Evolutionary conservation across 345 rosid genomes (phyloP).

Genomic region (Luvunga scandens): DNA sequence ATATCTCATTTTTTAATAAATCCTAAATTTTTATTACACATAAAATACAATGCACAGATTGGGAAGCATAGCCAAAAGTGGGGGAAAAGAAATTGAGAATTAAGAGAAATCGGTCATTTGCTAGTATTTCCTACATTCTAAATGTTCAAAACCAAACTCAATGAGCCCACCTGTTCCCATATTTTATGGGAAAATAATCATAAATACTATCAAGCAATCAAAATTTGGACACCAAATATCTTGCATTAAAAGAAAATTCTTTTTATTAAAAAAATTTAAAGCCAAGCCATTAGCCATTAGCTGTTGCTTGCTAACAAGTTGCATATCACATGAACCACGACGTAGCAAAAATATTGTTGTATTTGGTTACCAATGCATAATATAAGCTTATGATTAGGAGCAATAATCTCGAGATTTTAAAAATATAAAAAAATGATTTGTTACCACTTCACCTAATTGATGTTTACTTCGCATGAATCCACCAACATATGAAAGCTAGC

Average conservation of each 20-base stretch:
- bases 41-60: too few relatives aligned
- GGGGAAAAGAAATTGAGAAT: too few relatives aligned
- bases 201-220: not conserved
- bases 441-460: not conserved
- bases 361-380: not conserved
- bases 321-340: conserved; percentile 12
- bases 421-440: too few relatives aligned
- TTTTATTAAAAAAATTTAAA: not conserved
- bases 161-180: not conserved
- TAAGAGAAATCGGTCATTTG: too few relatives aligned
- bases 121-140: too few relatives aligned
- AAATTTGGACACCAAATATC: not conserved
- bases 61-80: too few relatives aligned
- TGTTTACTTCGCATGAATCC: not conserved
- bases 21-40: too few relatives aligned
- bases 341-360: not conserved
- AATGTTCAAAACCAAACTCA: not conserved
- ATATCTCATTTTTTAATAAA: too few relatives aligned
- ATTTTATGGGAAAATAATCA: not conserved
- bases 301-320: not conserved
- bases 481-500: too few relatives aligned
- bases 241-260: not conserved
- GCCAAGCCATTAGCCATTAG: not conserved
- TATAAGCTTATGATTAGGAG: not conserved
- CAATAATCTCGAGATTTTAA: not conserved